These are phyloP conservation scores for Pestalotiopsis sp. DNA, from an alignment of 2,329 filamentous ascomycete species.

Conservation along the genomic window DNA sequence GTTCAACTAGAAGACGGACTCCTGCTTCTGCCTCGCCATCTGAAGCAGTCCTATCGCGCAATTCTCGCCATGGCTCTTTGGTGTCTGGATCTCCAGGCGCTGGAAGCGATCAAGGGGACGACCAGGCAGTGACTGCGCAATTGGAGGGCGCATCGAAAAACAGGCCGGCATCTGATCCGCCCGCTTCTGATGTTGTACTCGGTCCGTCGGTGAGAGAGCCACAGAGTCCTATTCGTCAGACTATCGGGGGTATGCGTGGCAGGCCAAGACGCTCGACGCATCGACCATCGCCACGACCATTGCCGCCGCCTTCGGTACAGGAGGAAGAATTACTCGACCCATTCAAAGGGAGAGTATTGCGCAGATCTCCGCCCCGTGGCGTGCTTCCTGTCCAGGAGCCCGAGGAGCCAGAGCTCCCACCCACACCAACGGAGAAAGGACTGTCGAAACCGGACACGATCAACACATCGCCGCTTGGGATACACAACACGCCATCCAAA, in stretches of 20 bases:
- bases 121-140: conserved; percentile 31
- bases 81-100: conserved; percentile 15
- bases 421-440: conserved; percentile 50
- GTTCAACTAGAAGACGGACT: conserved; percentile 33
- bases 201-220: conserved; percentile 11
- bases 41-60: conserved; percentile 60
- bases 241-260: conserved; percentile 33
- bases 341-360: conserved; percentile 36
- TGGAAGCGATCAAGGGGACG: conserved; percentile 14
- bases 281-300: conserved; percentile 44
- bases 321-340: conserved; percentile 44
- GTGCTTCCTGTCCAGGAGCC: conserved; percentile 31
- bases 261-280: conserved; percentile 40
- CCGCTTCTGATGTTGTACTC: conserved; percentile 1
- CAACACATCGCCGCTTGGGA: conserved; percentile 56
- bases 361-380: conserved; percentile 35
- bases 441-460: conserved; percentile 50
- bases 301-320: conserved; percentile 45
- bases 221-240: conserved; percentile 22
- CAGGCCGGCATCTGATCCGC: conserved; percentile 11
- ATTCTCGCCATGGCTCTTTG: conserved; percentile 45
- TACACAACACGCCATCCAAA: conserved; percentile 59
- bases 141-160: conserved; percentile 27
- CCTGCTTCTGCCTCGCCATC: conserved; percentile 69
- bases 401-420: conserved; percentile 66